Base-by-base conservation (phyloP, 352 stramenopile genomes). In the Halophytophthora batemanensis region DNA sequence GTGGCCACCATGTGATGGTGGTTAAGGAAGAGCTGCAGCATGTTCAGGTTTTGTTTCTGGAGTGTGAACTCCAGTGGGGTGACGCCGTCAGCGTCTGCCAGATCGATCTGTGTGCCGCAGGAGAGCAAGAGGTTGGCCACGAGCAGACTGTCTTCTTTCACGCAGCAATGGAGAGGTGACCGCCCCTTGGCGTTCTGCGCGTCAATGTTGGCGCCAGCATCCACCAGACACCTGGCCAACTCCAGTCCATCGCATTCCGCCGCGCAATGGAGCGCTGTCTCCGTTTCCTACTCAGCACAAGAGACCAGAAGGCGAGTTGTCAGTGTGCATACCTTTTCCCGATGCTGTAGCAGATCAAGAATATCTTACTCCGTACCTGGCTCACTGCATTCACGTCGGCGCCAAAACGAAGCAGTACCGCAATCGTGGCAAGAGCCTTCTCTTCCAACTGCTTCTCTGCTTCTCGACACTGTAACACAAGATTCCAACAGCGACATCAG, bases 1-100 rank as follows among this genome's bases (percentile, higher is more conserved):
- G 54, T 72, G 0, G 36, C 39, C 17, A 67, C 64, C 4, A 49
- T 50, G 15, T 59, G 51, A 23, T 64, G 52, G 23, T 73, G 59
- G 25, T 73, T 69, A 15, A 73, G 17, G 36, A 73, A 56, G 5
- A 73, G 29, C 41, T 73, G 64, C 1, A 73, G 29, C 4, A 63
- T 15, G 17, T 37, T 66, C 21, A 63, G 1, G 31, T 63, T 53
- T 3, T 13, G 21, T 0, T 33, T 34, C n/a, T 64, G 51, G 5
- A 61, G 3, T 4, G 56, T n/a, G 2, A 66, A 21, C 0, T 6
- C 3, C 11, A 73, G 21, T 6, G 55, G 48, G 0, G 60, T 46
- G 1, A 48, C 17, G 8, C 60, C 64, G 6, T 54, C 34, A 13
- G 33, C 38, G 33, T 64, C 56, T 35, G 43, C 43, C 2, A 48